A percentile compares a stretch with the other conserved stretches of the same genome.
Conservation (phyloP, 306 rosid species). For the Rosa lucieae region DNA sequence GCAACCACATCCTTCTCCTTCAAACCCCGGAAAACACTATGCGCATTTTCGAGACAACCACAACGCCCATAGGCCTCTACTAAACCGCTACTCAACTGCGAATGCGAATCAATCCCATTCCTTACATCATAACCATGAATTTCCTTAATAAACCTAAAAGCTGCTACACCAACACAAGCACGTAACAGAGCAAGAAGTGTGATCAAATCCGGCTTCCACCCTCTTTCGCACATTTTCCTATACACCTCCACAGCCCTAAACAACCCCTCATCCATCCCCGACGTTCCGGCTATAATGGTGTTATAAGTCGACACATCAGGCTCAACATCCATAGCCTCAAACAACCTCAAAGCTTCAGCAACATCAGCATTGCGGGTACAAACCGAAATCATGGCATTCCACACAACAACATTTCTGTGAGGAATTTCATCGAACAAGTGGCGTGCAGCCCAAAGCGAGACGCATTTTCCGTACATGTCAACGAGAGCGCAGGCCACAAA, state of each 20-base stretch:
- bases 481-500: conserved; percentile 56
- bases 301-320: conserved; percentile 61
- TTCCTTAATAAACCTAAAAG: conserved; percentile 61
- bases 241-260: conserved; percentile 51
- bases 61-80: conserved; percentile 79
- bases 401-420: conserved; percentile 52
- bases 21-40: conserved; percentile 39
- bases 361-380: conserved; percentile 35
- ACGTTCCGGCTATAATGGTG: conserved; percentile 53
- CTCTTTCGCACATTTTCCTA: conserved; percentile 37
- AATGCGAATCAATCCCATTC: conserved; percentile 41
- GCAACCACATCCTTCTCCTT: conserved; percentile 63
- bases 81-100: conserved; percentile 59
- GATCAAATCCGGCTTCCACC: conserved; percentile 48
- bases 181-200: conserved; percentile 69
- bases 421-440: conserved; percentile 64
- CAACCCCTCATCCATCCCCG: conserved; percentile 36
- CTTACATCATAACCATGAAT: conserved; percentile 65
- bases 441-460: conserved; percentile 47
- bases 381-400: conserved; percentile 66
- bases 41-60: conserved; percentile 49
- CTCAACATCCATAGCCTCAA: conserved; percentile 44
- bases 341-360: conserved; percentile 42
- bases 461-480: conserved; percentile 57
- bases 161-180: conserved; percentile 49